Base-by-base conservation (phyloP, 768 basidiomycete genomes). In the Pleurotus djamor region DNA sequence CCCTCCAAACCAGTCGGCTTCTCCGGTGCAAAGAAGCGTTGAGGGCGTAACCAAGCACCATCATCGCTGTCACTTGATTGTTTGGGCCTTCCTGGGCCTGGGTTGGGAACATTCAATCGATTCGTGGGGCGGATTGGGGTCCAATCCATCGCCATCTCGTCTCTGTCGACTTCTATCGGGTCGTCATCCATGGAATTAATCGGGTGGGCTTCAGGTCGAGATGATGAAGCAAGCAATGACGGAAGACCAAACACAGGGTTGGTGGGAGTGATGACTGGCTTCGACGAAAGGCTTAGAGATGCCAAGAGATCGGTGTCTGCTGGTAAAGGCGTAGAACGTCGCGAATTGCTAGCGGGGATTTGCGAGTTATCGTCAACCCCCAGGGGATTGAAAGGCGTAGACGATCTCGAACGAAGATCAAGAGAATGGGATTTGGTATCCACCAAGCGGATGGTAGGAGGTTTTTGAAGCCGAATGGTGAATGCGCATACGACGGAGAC, bases 1-100 rank as follows among this genome's bases (percentile, higher is more conserved):
- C 79, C 76, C 69, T 92, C 90, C 6, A 92, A 77, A 12, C 90
- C 90, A 0, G 90, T 92, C 0, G 89, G 88, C 61, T 84, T 81
- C 68, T 91, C 89, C 0, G 89, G 90, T 13, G 88, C 82, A 63
- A 91, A 92, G 67, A 91, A 92, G 12, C 81, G 79, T 64, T 91
- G 90, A 3, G 87, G 89, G 4, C 84, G 82, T 52, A 92, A 65
- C 84, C 81, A 86, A 28, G 74, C 69, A 6, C 75, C 76, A 56
- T 81, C 78, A 16, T 79, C 72, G 13, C 72, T 65, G 5, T 21
- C 49, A 14, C 62, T 34, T 72, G 66, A 41, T 67, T 62, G 45
- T 62, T 55, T 6, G 59, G 61, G 64, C 74, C 66, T 60, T 60
- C 54, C 57, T 58, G 56, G 61, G 51, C 64, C 33, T 66, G 9